Evolutionary conservation across 2,329 filamentous ascomycete genomes (phyloP).

Genomic region (Fusarium musae): DNA sequence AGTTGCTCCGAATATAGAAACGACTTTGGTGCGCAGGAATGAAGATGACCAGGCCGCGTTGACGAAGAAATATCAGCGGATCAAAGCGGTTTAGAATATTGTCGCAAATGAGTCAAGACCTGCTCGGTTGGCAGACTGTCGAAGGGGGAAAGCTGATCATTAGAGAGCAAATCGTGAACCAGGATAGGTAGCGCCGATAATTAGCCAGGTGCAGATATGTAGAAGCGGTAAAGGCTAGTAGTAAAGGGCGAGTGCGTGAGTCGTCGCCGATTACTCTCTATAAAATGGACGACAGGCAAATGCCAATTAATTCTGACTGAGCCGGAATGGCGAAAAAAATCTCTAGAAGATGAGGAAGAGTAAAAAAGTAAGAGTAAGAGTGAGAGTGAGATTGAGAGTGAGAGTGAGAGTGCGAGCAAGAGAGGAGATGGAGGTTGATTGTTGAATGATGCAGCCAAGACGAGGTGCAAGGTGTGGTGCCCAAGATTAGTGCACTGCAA

Average conservation of each 20-base stretch:
- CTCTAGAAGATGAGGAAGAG: slow-evolving; percentile 12
- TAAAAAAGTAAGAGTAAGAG: slow-evolving; percentile 1
- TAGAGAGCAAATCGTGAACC: slow-evolving; percentile 25
- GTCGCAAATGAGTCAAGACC: slow-evolving; percentile 8
- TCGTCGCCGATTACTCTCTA: slow-evolving; percentile 28
- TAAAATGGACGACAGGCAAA: slow-evolving; percentile 13
- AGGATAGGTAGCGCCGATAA: slow-evolving; percentile 26
- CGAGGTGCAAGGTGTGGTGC: slow-evolving; percentile 20
- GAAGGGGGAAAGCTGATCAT: slow-evolving; percentile 12
- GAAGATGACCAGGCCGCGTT: slow-evolving; percentile 30
- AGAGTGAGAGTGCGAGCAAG: slow-evolving; percentile 9
- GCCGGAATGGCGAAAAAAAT: slow-evolving; percentile 5
- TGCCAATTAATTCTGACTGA: slow-evolving; percentile 26
- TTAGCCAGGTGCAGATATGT: slow-evolving; percentile 24
- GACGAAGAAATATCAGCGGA: slow-evolving; percentile 10
- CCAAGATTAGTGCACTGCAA: slow-evolving; percentile 9
- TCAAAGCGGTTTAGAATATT: neutral
- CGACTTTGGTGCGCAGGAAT: slow-evolving; percentile 30
- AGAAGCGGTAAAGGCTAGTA: slow-evolving; percentile 19
- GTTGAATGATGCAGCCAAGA: slow-evolving; percentile 42
- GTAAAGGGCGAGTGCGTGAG: neutral
- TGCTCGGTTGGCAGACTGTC: neutral
- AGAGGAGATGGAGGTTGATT: slow-evolving; percentile 17
- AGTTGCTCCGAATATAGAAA: slow-evolving; percentile 36
- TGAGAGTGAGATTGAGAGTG: slow-evolving; percentile 16